Evolutionary conservation across 352 stramenopile species (phyloP).

Genomic region (Pythium rishiriense): DNA sequence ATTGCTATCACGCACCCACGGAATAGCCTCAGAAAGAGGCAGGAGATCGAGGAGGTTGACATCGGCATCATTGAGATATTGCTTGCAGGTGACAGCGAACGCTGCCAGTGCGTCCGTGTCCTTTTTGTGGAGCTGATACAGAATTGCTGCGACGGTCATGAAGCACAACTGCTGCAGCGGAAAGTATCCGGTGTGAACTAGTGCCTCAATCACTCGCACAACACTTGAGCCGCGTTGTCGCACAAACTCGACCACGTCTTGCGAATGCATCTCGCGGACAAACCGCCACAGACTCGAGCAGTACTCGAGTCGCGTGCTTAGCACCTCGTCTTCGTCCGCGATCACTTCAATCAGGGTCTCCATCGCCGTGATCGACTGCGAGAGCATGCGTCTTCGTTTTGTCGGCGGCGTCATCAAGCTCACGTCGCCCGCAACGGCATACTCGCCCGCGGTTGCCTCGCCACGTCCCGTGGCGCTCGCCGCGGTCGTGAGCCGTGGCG

Average conservation of each 20-base stretch:
- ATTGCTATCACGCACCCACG: slow-evolving; percentile 36
- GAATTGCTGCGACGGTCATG: slow-evolving; percentile 44
- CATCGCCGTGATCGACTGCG: slow-evolving; percentile 22
- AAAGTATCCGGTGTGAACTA: slow-evolving; percentile 58
- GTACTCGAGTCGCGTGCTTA: slow-evolving; percentile 42
- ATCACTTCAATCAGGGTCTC: slow-evolving; percentile 32
- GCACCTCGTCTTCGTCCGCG: slow-evolving; percentile 35
- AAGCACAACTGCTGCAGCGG: slow-evolving; percentile 67
- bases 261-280: slow-evolving; percentile 21
- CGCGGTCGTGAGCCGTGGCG: not conserved
- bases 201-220: slow-evolving; percentile 38
- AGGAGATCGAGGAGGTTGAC: slow-evolving; percentile 36
- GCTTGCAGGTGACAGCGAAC: slow-evolving; percentile 26
- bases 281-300: slow-evolving; percentile 40
- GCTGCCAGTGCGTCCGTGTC: slow-evolving; percentile 21
- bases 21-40: slow-evolving; percentile 35
- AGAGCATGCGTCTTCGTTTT: slow-evolving; percentile 26
- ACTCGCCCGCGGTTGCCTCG: not conserved
- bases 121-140: slow-evolving; percentile 37
- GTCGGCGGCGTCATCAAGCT: slow-evolving; percentile 29
- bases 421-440: slow-evolving; percentile 12
- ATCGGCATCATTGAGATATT: slow-evolving; percentile 25
- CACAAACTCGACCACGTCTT: slow-evolving; percentile 35
- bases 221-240: slow-evolving; percentile 24
- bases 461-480: not conserved